Evolutionary conservation across 129 eudicot species (phyloP).

Genomic region (Ambrosia trifida): DNA sequence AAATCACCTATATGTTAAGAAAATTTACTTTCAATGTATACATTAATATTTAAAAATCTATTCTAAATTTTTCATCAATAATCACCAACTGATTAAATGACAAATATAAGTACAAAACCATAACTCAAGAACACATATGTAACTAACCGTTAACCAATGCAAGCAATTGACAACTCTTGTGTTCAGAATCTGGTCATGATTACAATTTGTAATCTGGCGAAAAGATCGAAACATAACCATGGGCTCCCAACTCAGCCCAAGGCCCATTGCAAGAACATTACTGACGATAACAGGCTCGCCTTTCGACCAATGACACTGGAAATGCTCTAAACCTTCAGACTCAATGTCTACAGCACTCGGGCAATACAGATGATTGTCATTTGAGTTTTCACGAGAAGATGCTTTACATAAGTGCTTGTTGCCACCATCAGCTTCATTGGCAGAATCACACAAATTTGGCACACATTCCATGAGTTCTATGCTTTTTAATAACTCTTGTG

Average conservation of each 20-base stretch:
- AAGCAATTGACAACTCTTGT: slow-evolving; percentile 51
- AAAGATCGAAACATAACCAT: slow-evolving; percentile 86
- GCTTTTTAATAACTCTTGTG: slow-evolving; percentile 30
- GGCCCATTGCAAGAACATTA: slow-evolving; percentile 50
- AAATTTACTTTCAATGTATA: not conserved
- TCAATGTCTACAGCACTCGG: slow-evolving; percentile 51
- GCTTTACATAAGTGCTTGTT: slow-evolving; percentile 38
- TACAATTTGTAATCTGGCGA: slow-evolving; percentile 41
- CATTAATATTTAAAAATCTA: not conserved
- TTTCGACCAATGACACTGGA: slow-evolving; percentile 59
- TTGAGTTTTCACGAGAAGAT: slow-evolving; percentile 44
- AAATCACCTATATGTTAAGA: not conserved
- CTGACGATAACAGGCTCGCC: slow-evolving; percentile 73
- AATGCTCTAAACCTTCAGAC: slow-evolving; percentile 45
- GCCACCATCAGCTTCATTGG: not conserved
- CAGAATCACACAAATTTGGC: slow-evolving; percentile 5
- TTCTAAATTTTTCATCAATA: not conserved
- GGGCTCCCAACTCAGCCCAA: slow-evolving; percentile 78
- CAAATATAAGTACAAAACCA: not conserved
- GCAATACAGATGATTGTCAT: slow-evolving; percentile 52
- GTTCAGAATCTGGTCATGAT: slow-evolving; percentile 26
- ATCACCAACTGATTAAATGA: not conserved
- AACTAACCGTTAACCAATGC: slow-evolving; percentile 64
- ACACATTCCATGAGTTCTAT: not conserved
- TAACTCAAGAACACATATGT: not conserved